phyloP scores from a whole-genome alignment of 345 rosid species.

The Melaleuca alternifolia region DNA sequence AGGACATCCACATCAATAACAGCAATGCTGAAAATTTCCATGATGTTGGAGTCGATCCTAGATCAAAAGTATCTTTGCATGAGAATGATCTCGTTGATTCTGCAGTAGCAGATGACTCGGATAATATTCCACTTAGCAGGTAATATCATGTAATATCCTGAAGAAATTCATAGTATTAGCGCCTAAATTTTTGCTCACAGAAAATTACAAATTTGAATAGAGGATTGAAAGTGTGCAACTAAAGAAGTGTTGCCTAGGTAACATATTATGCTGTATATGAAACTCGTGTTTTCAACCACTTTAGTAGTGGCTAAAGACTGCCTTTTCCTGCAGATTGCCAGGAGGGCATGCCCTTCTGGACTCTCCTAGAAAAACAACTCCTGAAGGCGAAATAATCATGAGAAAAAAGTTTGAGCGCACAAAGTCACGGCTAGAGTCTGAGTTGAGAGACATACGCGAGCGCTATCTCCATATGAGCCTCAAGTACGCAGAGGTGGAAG shows the following conservation, averaged over 20 bases:
- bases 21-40: not conserved
- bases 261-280: not conserved
- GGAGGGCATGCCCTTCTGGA: conserved; percentile 7
- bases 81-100: not conserved
- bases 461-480: conserved; percentile 52
- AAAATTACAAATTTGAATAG: not conserved
- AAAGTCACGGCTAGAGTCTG: conserved; percentile 38
- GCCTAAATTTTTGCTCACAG: not conserved
- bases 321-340: conserved; percentile 10
- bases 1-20: not conserved
- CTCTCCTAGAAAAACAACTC: conserved; percentile 18
- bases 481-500: conserved; percentile 50
- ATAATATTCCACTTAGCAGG: not conserved
- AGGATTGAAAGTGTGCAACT: not conserved
- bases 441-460: conserved; percentile 40
- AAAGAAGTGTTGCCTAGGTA: not conserved
- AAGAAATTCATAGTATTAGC: not conserved
- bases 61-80: not conserved
- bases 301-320: not conserved
- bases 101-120: not conserved
- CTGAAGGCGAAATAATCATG: conserved; percentile 25
- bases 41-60: not conserved
- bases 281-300: not conserved
- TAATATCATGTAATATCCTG: not conserved
- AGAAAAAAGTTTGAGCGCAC: conserved; percentile 37